Conservation (phyloP, 2,329 filamentous ascomycete genomes). For the Colletotrichum sp. region DNA sequence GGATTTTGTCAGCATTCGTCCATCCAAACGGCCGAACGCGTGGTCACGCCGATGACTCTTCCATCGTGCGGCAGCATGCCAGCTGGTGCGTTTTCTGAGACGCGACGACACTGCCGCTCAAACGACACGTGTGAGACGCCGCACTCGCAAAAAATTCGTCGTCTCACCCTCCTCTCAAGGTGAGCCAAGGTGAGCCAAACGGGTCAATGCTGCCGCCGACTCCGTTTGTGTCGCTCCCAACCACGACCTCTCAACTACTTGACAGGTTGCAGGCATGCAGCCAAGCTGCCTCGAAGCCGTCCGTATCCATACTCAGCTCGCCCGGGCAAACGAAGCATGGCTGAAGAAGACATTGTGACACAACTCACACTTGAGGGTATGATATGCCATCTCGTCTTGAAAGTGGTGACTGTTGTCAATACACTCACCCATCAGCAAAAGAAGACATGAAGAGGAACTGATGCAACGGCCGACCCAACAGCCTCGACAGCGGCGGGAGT, state of each 20-base stretch:
- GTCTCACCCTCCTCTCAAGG: neutral
- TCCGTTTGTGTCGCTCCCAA: neutral
- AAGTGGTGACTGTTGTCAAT: neutral
- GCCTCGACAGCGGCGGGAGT: neutral
- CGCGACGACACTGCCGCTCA: neutral
- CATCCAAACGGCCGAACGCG: neutral
- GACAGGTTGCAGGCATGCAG: neutral
- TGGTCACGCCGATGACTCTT: neutral
- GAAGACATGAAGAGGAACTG: neutral
- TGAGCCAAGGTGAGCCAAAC: neutral
- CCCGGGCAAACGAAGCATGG: neutral
- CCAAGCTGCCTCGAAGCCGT: neutral
- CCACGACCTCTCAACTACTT: neutral
- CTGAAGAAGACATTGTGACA: neutral
- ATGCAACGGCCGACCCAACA: neutral
- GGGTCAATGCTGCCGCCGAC: neutral
- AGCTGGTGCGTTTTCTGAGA: neutral
- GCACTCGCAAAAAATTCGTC: neutral
- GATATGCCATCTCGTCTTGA: neutral
- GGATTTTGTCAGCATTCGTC: neutral
- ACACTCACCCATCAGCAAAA: neutral
- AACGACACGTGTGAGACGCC: neutral
- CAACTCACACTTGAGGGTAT: neutral
- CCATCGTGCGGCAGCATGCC: neutral
- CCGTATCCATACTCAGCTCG: neutral